phyloP scores from a whole-genome alignment of 768 basidiomycete species.

The Tulasnella sp. region DNA sequence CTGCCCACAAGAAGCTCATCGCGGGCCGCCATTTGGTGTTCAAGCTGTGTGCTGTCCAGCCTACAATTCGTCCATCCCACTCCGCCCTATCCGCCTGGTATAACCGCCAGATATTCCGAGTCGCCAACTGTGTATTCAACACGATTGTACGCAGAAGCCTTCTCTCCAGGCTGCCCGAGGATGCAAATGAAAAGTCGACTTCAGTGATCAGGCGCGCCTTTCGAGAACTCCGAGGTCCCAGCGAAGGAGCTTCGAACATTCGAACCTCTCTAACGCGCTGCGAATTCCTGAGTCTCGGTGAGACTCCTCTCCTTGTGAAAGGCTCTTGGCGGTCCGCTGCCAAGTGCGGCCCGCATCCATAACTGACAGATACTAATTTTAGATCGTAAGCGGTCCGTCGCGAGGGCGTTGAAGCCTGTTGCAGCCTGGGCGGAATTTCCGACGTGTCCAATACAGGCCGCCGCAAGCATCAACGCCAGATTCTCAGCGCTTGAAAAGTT shows the following conservation, averaged over 20 bases:
- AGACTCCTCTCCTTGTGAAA: neutral
- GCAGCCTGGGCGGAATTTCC: neutral
- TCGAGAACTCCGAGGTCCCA: neutral
- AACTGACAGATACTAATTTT: neutral
- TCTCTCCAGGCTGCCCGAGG: neutral
- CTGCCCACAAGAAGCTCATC: neutral
- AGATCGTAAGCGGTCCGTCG: neutral
- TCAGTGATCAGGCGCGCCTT: neutral
- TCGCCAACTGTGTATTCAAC: neutral
- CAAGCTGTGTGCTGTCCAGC: neutral
- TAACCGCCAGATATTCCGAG: neutral
- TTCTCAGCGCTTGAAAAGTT: neutral
- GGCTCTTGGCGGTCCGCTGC: neutral
- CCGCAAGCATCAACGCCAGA: neutral
- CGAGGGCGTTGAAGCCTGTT: neutral
- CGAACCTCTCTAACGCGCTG: neutral
- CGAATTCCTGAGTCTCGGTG: neutral
- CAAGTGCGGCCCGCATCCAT: too few species aligned
- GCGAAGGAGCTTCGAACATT: neutral
- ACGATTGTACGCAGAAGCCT: neutral
- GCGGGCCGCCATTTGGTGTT: neutral
- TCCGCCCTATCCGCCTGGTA: neutral
- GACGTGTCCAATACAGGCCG: neutral
- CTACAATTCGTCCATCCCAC: neutral
- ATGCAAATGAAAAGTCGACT: neutral